A percentile compares a stretch with the other conserved stretches of the same genome.
Evolutionary conservation across 306 rosid species (phyloP).

Genomic region (Astragalus glycyphyllos): DNA sequence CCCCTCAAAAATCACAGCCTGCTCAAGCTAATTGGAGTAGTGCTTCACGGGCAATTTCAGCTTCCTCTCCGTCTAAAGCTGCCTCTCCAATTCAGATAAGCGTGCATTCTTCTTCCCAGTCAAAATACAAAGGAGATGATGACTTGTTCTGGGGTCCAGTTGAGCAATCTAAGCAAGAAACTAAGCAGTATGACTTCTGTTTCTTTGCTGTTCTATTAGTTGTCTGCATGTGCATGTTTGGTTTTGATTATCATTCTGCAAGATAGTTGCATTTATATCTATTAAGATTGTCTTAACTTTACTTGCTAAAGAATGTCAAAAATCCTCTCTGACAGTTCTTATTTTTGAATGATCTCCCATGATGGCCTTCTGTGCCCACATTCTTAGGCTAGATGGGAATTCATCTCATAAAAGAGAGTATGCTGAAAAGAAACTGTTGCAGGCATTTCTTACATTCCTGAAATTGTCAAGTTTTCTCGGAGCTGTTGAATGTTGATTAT

Average conservation of each 20-base stretch:
- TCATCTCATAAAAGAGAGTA: neutral
- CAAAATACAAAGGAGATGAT: constrained; percentile 77
- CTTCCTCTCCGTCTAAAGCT: constrained; percentile 75
- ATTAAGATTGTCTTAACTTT: neutral
- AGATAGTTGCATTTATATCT: neutral
- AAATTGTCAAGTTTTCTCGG: neutral
- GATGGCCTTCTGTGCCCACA: neutral
- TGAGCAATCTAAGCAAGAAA: constrained; percentile 80
- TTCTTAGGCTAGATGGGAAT: neutral
- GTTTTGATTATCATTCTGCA: constrained; percentile 6
- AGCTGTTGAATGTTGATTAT: neutral
- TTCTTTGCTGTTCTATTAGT: neutral
- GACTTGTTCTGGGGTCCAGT: constrained; percentile 96
- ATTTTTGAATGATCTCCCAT: neutral
- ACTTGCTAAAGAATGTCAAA: neutral
- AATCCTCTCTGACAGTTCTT: neutral
- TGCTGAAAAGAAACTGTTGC: neutral
- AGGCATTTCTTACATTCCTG: neutral
- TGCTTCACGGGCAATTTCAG: constrained; percentile 69
- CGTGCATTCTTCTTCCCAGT: constrained; percentile 57
- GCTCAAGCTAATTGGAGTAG: constrained; percentile 53
- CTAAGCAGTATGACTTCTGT: constrained; percentile 69
- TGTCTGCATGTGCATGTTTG: neutral
- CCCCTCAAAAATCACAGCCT: constrained; percentile 82
- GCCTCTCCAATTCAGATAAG: constrained; percentile 66